phyloP scores from a whole-genome alignment of 2,329 filamentous ascomycete species.

The Alternaria gansuensis region DNA sequence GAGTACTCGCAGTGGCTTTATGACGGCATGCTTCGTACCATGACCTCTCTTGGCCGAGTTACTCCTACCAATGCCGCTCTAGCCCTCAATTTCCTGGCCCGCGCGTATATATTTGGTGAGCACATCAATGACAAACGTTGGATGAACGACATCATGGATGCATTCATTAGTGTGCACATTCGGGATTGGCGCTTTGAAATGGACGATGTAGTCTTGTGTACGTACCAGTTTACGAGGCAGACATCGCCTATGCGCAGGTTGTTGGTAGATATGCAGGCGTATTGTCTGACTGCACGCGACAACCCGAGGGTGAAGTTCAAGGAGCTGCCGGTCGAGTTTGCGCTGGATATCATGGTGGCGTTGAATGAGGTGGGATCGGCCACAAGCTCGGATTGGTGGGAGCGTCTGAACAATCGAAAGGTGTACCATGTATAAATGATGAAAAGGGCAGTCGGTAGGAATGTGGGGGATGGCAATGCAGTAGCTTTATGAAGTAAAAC shows the following conservation, averaged over 20 bases:
- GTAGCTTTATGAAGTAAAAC: neutral
- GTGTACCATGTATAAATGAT: neutral
- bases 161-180: neutral
- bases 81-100: neutral
- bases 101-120: neutral
- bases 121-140: neutral
- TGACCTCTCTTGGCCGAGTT: neutral
- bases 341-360: neutral
- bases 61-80: neutral
- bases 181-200: neutral
- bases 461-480: neutral
- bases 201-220: neutral
- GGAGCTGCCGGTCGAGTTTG: neutral
- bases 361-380: neutral
- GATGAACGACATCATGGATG: constrained; percentile 4
- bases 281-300: neutral
- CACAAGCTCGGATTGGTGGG: neutral
- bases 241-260: neutral
- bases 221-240: neutral
- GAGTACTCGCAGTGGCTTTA: neutral
- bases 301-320: too few relatives aligned
- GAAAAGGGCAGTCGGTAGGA: neutral
- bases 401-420: neutral
- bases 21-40: neutral
- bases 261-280: neutral